A percentile compares a stretch with the other conserved stretches of the same genome.
phyloP scores from a whole-genome alignment of 805 yeast genomes.

The Lipomyces japonicus region DNA sequence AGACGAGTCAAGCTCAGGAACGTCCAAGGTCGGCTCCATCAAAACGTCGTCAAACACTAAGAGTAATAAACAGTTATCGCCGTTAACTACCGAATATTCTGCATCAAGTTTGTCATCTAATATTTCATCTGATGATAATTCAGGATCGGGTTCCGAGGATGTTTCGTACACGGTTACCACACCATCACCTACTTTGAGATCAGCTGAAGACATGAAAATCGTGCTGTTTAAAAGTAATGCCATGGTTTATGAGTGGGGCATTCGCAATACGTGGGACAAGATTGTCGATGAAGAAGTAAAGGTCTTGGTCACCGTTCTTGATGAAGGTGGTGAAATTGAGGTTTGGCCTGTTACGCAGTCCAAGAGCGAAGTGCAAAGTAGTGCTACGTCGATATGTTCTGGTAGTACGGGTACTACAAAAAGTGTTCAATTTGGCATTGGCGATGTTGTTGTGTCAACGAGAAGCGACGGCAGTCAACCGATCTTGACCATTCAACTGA shows the following conservation, averaged over 20 bases:
- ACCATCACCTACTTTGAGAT: slow-evolving; percentile 3
- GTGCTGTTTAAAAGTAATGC: slow-evolving; percentile 26
- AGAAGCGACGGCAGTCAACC: slow-evolving; percentile 8
- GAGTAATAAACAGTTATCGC: slow-evolving; percentile 7
- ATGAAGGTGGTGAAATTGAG: slow-evolving; percentile 22
- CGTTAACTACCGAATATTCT: slow-evolving; percentile 10
- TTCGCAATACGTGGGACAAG: slow-evolving; percentile 25
- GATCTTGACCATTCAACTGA: slow-evolving; percentile 17
- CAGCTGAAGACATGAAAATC: slow-evolving; percentile 11
- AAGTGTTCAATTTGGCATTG: slow-evolving; percentile 15
- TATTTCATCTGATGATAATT: slow-evolving; percentile 6
- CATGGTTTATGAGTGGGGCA: slow-evolving; percentile 27
- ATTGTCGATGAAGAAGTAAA: slow-evolving; percentile 20
- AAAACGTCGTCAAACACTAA: neutral
- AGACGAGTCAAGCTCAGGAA: neutral
- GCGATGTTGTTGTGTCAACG: slow-evolving; percentile 8
- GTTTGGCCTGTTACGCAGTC: slow-evolving; percentile 23
- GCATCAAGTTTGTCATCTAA: slow-evolving; percentile 3
- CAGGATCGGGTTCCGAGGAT: neutral
- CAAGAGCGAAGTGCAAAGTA: neutral
- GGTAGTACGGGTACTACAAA: slow-evolving; percentile 1
- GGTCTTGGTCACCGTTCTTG: slow-evolving; percentile 19
- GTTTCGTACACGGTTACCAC: slow-evolving; percentile 1
- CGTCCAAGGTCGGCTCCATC: neutral
- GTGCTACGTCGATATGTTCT: neutral